These are phyloP conservation scores for Nemania sp. DNA, from an alignment of 2,329 filamentous ascomycete genomes.

Conservation along the genomic window DNA sequence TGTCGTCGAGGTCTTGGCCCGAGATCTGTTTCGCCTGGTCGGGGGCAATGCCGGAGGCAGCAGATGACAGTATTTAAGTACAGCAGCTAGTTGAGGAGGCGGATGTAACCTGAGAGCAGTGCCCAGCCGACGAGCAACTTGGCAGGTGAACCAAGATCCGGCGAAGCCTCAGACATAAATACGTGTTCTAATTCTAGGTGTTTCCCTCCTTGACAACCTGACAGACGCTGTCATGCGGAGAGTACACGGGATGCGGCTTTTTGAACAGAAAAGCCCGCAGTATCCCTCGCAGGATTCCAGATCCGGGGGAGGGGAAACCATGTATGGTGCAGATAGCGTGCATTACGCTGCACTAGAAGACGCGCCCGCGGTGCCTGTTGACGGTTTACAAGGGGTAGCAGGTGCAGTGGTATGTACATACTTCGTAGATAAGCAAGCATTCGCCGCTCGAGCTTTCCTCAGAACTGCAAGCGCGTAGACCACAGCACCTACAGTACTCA, in stretches of 20 bases:
- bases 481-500: too few species aligned
- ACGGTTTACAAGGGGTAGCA: background rate
- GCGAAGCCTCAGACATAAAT: constrained; percentile 22
- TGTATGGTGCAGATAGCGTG: too few species aligned
- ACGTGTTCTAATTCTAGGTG: constrained; percentile 1
- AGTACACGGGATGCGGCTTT: constrained; percentile 17
- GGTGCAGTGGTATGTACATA: too few species aligned
- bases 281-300: constrained; percentile 11
- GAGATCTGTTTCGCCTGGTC: constrained; percentile 22
- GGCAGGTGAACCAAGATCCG: constrained; percentile 12
- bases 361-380: background rate
- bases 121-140: constrained; percentile 25
- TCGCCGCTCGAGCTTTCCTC: background rate
- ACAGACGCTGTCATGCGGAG: background rate
- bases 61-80: constrained; percentile 9
- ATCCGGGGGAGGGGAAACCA: constrained; percentile 1
- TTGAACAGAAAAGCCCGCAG: constrained; percentile 17
- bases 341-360: constrained; percentile 6
- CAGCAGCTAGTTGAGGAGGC: too few species aligned
- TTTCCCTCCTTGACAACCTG: background rate
- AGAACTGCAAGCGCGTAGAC: background rate
- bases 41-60: constrained; percentile 9
- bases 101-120: constrained; percentile 21
- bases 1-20: constrained; percentile 19
- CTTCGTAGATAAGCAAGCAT: background rate